Percentiles rank a stretch among this genome's conserved stretches.
These are phyloP conservation scores for Apophysomyces variabilis DNA, from an alignment of 371 early-diverging fungal species.

Conservation along the genomic window DNA sequence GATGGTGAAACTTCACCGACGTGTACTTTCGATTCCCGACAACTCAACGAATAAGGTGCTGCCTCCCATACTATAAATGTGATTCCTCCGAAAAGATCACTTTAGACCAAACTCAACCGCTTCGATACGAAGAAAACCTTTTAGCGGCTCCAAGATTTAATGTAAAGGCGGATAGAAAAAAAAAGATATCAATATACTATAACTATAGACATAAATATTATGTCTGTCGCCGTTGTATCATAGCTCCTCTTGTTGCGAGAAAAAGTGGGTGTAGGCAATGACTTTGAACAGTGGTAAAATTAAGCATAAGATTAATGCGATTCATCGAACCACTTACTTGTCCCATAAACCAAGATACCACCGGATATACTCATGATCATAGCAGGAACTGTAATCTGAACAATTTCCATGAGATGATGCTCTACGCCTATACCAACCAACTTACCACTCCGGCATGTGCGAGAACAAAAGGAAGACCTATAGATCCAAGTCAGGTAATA, in stretches of 20 bases:
- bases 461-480: constrained; percentile 73
- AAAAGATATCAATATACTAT: too few species aligned
- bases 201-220: too few species aligned
- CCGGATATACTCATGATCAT: constrained; percentile 89
- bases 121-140: too few species aligned
- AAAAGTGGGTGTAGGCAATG: constrained; percentile 56
- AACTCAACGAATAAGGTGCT: too few species aligned
- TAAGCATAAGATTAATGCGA: not conserved
- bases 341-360: constrained; percentile 87
- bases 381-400: constrained; percentile 73
- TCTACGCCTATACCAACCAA: not conserved
- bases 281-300: constrained; percentile 25
- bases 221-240: too few species aligned
- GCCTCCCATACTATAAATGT: too few species aligned
- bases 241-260: constrained; percentile 31
- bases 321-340: constrained; percentile 55
- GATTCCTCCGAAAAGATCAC: too few species aligned
- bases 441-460: constrained; percentile 75
- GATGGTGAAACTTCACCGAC: too few species aligned
- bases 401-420: constrained; percentile 3
- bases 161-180: too few species aligned
- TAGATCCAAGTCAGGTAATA: not conserved
- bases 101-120: too few species aligned
- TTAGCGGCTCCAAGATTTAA: too few species aligned
- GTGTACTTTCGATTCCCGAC: too few species aligned